These are phyloP conservation scores for Arbutus unedo DNA, from an alignment of 148 eudicot genomes.

Conservation along the genomic window DNA sequence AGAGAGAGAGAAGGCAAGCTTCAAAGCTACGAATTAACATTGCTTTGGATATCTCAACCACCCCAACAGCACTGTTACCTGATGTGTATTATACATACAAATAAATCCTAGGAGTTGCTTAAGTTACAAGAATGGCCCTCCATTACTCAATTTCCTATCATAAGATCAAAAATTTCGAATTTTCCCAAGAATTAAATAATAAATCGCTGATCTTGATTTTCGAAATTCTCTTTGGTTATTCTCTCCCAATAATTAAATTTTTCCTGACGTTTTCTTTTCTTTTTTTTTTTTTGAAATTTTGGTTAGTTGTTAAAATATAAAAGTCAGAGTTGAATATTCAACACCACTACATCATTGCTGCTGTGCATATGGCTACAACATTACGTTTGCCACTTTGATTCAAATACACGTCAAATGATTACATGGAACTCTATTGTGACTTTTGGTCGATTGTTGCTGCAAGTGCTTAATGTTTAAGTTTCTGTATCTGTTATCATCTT, in stretches of 20 bases:
- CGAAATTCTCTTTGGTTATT: background rate
- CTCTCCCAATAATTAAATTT: background rate
- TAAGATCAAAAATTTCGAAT: no score
- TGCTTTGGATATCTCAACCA: background rate
- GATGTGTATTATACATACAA: no score
- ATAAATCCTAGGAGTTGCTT: no score
- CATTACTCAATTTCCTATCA: no score
- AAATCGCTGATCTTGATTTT: background rate
- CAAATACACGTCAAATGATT: background rate
- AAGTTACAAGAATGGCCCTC: no score
- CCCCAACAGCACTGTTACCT: background rate
- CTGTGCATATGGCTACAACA: background rate
- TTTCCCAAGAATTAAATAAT: background rate
- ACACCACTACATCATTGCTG: background rate
- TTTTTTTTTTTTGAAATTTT: no score
- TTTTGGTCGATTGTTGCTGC: background rate
- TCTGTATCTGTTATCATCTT: no score
- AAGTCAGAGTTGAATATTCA: background rate
- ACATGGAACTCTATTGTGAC: background rate
- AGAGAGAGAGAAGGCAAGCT: background rate
- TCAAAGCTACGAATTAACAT: background rate
- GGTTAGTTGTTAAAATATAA: no score
- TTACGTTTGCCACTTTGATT: background rate
- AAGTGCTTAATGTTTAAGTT: no score
- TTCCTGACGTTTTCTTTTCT: no score